phyloP scores from a whole-genome alignment of 2,329 filamentous ascomycete species.

The Neofusicoccum parvum region DNA sequence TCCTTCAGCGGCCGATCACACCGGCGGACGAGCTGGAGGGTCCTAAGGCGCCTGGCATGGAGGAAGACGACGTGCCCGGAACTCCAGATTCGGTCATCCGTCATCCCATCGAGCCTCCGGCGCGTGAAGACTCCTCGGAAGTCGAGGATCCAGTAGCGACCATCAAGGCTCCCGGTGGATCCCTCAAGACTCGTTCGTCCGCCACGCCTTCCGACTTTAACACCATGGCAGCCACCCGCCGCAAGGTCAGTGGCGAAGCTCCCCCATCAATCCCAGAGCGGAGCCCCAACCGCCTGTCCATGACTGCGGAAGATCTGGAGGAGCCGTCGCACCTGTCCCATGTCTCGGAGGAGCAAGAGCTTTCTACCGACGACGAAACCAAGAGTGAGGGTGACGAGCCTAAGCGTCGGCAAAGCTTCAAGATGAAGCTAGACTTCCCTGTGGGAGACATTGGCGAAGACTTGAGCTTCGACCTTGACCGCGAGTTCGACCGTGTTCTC shows the following conservation, averaged over 20 bases:
- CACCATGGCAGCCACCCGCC: constrained; percentile 82
- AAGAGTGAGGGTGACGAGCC: constrained; percentile 22
- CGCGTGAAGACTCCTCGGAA: constrained; percentile 37
- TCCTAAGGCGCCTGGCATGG: constrained; percentile 58
- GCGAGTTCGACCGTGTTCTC: constrained; percentile 93
- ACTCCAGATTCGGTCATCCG: constrained; percentile 92
- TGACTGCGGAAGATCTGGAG: constrained; percentile 25
- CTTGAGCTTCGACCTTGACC: constrained; percentile 81
- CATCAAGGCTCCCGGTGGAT: constrained; percentile 83
- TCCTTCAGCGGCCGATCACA: constrained; percentile 55
- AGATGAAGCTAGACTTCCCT: constrained; percentile 78
- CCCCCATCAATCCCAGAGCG: constrained; percentile 44
- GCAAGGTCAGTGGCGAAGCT: constrained; percentile 78
- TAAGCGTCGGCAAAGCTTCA: constrained; percentile 34
- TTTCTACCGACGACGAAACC: constrained; percentile 32
- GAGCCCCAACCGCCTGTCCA: constrained; percentile 41
- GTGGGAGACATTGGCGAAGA: constrained; percentile 70
- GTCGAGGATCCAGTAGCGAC: constrained; percentile 83
- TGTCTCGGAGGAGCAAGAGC: constrained; percentile 30
- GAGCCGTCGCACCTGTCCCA: constrained; percentile 14
- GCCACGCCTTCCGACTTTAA: constrained; percentile 81
- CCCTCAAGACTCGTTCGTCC: constrained; percentile 85
- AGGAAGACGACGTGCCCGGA: constrained; percentile 60
- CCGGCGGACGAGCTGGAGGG: constrained; percentile 33
- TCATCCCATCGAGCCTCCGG: constrained; percentile 60